Evolutionary conservation across 2,329 filamentous ascomycete species (phyloP), one percentile per base, ranked within the genome.

Genomic region (Ophiostoma ulmi): DNA sequence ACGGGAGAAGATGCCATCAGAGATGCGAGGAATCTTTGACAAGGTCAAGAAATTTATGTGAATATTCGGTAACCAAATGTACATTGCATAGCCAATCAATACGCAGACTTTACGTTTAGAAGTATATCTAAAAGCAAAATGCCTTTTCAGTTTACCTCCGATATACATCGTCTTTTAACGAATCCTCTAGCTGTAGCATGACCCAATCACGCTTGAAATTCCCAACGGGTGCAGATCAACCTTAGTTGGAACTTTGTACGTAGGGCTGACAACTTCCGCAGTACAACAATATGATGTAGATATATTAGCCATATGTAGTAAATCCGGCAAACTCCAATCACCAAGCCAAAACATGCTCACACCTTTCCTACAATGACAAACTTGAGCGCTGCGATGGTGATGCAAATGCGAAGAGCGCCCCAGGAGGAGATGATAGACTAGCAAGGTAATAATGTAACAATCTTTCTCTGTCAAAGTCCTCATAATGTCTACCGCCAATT

Each of bases 21-120:
- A 67, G 39, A n/a, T 67, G 65, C n/a, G 11, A 5, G 38, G 65
- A 39, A 44, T 67, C n/a, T 67, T 67, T 35, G 39, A 67, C 39
- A 67, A 67, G 20, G 38, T 67, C n/a, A 67, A 67, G 39, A 44
- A 35, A 5, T 48, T 44, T 35, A 39, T 65, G 2, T 65, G 39
- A 17, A 5, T 31, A 44, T 8, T 8, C 6, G 4, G n/a, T 5
- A n/a, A 48, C 44, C 7, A 13, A 20, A 20, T 48, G n/a, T 11
- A n/a, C 1, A 48, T 3, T n/a, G n/a, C 1, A 7, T 20, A 5
- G 44, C 4, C 44, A 31, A 31, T 3, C 17, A 14, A 44, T 44
- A 44, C 2, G 31, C 41, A 7, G 44, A 20, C 44, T 20, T 48
- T 48, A n/a, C 10, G 11, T 39, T 13, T 10, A 39, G 11, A 13